A percentile compares a stretch with the other conserved stretches of the same genome.
Conservation (phyloP, 352 stramenopile species). For the Peronospora farinosa region DNA sequence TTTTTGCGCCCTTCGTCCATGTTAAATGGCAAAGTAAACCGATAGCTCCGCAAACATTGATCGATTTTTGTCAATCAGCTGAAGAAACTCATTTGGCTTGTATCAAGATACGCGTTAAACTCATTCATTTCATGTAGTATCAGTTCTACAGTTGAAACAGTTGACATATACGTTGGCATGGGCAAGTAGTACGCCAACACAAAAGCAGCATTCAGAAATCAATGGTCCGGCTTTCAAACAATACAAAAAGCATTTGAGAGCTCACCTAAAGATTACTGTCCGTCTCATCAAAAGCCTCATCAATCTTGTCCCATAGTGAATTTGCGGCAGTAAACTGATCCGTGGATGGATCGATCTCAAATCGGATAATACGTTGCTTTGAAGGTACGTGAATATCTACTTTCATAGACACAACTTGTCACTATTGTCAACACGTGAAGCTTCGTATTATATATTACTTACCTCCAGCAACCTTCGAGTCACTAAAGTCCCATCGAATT, state of each 20-base stretch:
- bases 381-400: constrained; percentile 57
- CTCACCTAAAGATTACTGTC: constrained; percentile 38
- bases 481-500: constrained; percentile 78
- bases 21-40: too few species aligned
- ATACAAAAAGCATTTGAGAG: neutral
- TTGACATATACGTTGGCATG: too few species aligned
- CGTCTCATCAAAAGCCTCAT: constrained; percentile 55
- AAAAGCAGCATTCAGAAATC: neutral
- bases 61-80: too few species aligned
- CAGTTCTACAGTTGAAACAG: too few species aligned
- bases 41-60: too few species aligned
- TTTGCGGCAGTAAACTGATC: constrained; percentile 57
- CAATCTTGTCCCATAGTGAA: constrained; percentile 60
- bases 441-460: neutral
- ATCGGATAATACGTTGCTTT: constrained; percentile 50
- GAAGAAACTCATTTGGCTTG: too few species aligned
- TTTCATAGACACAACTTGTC: neutral
- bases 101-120: too few species aligned
- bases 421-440: neutral
- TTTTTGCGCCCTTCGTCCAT: too few species aligned
- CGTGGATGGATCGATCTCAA: constrained; percentile 48
- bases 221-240: neutral
- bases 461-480: constrained; percentile 43
- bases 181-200: neutral
- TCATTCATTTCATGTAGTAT: too few species aligned